phyloP scores from a whole-genome alignment of 352 stramenopile genomes.

The Phytophthora foliorum region DNA sequence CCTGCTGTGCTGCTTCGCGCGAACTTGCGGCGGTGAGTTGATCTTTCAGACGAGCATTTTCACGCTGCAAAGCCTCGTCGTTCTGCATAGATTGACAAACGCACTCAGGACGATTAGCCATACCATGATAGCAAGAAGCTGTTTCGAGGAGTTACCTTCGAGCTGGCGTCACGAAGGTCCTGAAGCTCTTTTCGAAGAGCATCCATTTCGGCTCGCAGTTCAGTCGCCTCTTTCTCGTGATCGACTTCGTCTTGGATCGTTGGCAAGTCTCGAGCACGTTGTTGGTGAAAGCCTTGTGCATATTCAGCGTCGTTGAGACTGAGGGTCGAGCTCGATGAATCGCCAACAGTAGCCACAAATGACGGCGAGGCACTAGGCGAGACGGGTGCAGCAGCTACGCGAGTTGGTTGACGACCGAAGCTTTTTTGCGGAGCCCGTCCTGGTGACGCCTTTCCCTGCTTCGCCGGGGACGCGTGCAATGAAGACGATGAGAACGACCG shows the following conservation, averaged over 20 bases:
- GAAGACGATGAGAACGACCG: constrained; percentile 31
- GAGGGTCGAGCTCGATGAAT: not conserved
- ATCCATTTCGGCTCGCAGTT: constrained; percentile 17
- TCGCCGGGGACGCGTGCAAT: constrained; percentile 14
- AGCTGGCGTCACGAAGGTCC: constrained; percentile 26
- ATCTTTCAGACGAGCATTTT: constrained; percentile 33
- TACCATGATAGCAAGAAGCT: not conserved
- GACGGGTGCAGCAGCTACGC: constrained; percentile 16
- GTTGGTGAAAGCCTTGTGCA: not conserved
- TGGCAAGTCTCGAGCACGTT: constrained; percentile 3
- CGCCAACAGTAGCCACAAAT: not conserved
- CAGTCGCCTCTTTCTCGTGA: constrained; percentile 13
- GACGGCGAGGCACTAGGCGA: constrained; percentile 5
- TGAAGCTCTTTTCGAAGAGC: constrained; percentile 22
- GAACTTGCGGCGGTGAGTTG: constrained; percentile 14
- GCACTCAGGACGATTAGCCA: constrained; percentile 1
- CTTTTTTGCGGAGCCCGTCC: constrained; percentile 29
- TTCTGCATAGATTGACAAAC: constrained; percentile 17
- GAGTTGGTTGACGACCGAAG: constrained; percentile 25
- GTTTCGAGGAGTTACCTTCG: constrained; percentile 9
- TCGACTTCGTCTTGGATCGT: constrained; percentile 12
- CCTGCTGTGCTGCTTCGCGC: constrained; percentile 20
- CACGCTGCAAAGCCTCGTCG: constrained; percentile 32
- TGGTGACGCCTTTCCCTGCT: constrained; percentile 17
- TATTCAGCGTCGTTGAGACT: constrained; percentile 12